Base-by-base conservation (phyloP, 768 basidiomycete genomes). In the Pleurotus sapidus region DNA sequence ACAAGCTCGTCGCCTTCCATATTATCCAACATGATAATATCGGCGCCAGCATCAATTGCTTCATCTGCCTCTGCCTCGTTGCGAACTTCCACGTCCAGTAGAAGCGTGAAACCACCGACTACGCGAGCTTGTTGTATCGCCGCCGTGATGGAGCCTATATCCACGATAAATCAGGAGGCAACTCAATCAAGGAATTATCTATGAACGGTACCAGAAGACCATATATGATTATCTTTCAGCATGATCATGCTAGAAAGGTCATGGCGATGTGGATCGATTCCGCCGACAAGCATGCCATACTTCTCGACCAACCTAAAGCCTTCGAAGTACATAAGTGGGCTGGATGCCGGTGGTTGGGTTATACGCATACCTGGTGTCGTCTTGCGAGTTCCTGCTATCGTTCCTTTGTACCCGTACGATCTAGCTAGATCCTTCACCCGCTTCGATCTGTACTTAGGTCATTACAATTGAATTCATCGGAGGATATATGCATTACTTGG, bases 201-300 rank as follows among this genome's bases (percentile, higher is more conserved):
- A 23, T 40, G 38, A 25, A 61, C 34, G 79, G 59, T 66, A 88
- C 95, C 95, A 43, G 88, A 91, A 3, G 95, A 96, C 95, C 95
- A 98, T 67, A 98, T 92, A 68, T 99, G 97, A 69, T 99, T 99
- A 65, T 99, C 97, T 73, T 98, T 98, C 65, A 99, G 84, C 97
- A 99, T 99, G 67, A 99, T 95, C 97, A 99, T 98, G 68, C 91
- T 92, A 25, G 92, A 95, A n/a, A 98, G 80, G 70, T 98, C 95
- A 63, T 97, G 89, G 20, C 97, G 84, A 75, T 99, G 97, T 7
- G 92, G 77, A 68, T 99, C 96, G 64, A 98, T 89, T 5, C 97
- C 97, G 15, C 97, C 97, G 12, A 98, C 93, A 46, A 98, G 73
- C 97, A 99, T 98, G 3, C 88, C 97, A 68, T 99, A 98, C 72